Base-by-base conservation (phyloP, 2,329 filamentous ascomycete species). In the Chalaropsis thielavioides region DNA sequence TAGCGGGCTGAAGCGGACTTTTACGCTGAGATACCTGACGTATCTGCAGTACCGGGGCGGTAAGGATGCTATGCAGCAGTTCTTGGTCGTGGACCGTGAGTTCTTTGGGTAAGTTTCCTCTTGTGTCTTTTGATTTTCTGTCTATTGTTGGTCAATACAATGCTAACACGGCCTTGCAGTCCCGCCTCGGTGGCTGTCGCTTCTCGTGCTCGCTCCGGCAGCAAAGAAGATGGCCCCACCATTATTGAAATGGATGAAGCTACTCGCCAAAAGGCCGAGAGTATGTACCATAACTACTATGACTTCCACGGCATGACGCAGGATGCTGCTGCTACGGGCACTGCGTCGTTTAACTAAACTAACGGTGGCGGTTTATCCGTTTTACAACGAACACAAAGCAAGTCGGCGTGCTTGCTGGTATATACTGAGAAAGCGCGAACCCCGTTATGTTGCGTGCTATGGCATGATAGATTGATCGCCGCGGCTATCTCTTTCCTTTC, bases 31-130 rank as follows among this genome's bases (percentile, higher is more conserved):
- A 64, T 99, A 97, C 74, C 84, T 96, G 78, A 78, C 81, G 13
- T 96, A 94, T 72, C 79, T 99, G 43, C 83, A 95, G 68, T 86
- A 95, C 70, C 81, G 89, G 64, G 92, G 92, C 15, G 86, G 84
- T 67, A 89, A 91, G 73, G 84, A 92, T 40, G 83, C 90, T 1
- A 92, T 95, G 77, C 90, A 91, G 75, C 87, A 92, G 70, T 96
- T 92, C 73, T 80, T 96, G 72, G 78, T 81, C 67, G 78, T 97
- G 43, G 92, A 99, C 72, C 83, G 86, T 54, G 89, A 95, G 73
- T 83, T 96, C 67, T 94, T 95, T 73, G 94, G 94, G 85, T 86
- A 77, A 75, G 83, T 71, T n/a, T 56, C 51, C 54, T 13, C 22
- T 46, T 19, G 35, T 40, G 19, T 51, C 41, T 64, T 40, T 38